Conservation (phyloP, 2,329 filamentous ascomycete species). For the Cyclaneusma minus region DNA sequence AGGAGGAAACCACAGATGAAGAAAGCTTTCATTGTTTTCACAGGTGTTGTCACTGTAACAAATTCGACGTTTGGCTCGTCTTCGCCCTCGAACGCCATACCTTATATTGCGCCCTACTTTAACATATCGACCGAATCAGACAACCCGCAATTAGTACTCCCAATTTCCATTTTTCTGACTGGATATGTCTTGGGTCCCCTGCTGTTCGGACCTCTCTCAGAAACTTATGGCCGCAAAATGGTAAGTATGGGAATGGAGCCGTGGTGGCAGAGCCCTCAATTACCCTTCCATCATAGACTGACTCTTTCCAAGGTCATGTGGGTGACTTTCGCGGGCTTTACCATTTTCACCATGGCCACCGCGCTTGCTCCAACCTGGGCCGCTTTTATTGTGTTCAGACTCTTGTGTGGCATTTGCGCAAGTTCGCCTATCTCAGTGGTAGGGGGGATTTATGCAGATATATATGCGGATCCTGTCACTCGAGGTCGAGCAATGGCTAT, state of each 20-base stretch:
- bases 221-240: conserved; percentile 44
- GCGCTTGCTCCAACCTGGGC: conserved; percentile 36
- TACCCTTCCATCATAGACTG: conserved; percentile 38
- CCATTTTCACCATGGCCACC: conserved; percentile 37
- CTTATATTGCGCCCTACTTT: conserved; percentile 41
- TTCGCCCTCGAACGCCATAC: conserved; percentile 46
- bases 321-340: conserved; percentile 30
- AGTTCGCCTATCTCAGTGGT: conserved; percentile 46
- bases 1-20: conserved; percentile 23
- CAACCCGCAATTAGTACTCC: conserved; percentile 24
- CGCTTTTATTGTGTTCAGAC: conserved; percentile 36
- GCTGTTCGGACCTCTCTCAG: conserved; percentile 49
- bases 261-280: conserved; percentile 33
- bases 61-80: conserved; percentile 54
- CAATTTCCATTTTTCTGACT: conserved; percentile 47
- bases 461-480: conserved; percentile 38
- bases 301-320: conserved; percentile 28
- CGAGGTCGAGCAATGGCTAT: conserved; percentile 45
- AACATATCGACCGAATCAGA: conserved; percentile 28
- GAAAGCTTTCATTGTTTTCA: conserved; percentile 37
- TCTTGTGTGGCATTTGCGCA: conserved; percentile 36
- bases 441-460: conserved; percentile 48
- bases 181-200: conserved; percentile 43
- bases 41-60: conserved; percentile 42
- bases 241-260: conserved; percentile 39